A percentile compares a stretch with the other conserved stretches of the same genome.
Evolutionary conservation across 2,329 filamentous ascomycete species (phyloP).

Genomic region (Pseudocercospora vitis): DNA sequence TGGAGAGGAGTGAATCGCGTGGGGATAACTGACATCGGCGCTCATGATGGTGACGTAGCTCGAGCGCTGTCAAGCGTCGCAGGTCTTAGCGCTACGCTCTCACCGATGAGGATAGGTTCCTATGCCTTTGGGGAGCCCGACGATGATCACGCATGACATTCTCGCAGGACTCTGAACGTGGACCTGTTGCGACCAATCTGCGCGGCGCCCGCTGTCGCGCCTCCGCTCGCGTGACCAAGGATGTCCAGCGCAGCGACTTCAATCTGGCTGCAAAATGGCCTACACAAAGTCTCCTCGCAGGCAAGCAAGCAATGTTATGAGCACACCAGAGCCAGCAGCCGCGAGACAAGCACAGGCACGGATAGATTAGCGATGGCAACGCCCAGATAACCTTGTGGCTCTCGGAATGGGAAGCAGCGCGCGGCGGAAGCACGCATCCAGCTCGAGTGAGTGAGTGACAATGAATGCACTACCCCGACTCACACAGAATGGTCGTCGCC

Average conservation of each 20-base stretch:
- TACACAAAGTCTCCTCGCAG: conserved; percentile 6
- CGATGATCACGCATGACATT: conserved; percentile 36
- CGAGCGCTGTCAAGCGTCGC: conserved; percentile 11
- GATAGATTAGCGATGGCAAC: conserved; percentile 25
- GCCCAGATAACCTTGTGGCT: conserved; percentile 17
- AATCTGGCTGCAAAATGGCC: neutral
- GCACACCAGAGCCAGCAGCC: conserved; percentile 24
- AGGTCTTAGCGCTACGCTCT: conserved; percentile 25
- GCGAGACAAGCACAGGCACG: conserved; percentile 18
- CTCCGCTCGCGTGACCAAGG: conserved; percentile 20
- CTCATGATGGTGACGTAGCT: conserved; percentile 31
- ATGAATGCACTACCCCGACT: conserved; percentile 5
- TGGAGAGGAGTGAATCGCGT: conserved; percentile 18
- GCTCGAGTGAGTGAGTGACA: conserved; percentile 9
- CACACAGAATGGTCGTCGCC: neutral
- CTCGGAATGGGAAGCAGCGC: conserved; percentile 10
- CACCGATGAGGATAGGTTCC: conserved; percentile 37
- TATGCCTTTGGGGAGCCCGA: conserved; percentile 39
- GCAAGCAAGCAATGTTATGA: conserved; percentile 11
- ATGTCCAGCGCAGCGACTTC: neutral
- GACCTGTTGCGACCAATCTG: conserved; percentile 16
- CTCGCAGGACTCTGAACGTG: conserved; percentile 21
- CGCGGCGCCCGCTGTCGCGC: conserved; percentile 10
- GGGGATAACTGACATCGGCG: conserved; percentile 30
- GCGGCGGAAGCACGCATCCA: conserved; percentile 17